phyloP scores from a whole-genome alignment of 257 asterid genomes.

The Ajuga chamaepitys region DNA sequence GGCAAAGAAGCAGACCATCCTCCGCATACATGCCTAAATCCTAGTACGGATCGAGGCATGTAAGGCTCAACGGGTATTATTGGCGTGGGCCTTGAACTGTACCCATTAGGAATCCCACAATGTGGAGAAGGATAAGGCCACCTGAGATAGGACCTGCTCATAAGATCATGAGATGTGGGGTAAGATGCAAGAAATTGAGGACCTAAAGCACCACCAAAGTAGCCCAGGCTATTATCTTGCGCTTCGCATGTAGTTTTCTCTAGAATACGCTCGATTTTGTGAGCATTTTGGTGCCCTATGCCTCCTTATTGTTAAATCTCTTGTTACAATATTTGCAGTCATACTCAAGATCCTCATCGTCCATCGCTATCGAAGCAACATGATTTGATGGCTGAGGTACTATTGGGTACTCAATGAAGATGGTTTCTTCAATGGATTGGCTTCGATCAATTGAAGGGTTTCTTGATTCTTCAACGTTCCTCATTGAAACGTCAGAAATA shows the following conservation, averaged over 20 bases:
- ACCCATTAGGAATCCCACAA: no score
- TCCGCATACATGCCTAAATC: no score
- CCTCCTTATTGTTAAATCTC: slow-evolving; percentile 10
- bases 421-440: no score
- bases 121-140: background rate
- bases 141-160: background rate
- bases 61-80: no score
- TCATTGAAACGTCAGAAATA: background rate
- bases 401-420: no score
- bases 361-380: background rate
- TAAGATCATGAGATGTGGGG: background rate
- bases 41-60: no score
- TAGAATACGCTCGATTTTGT: slow-evolving; percentile 3
- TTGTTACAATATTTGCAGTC: slow-evolving; percentile 1
- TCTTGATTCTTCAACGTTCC: background rate
- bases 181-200: background rate
- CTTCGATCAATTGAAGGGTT: no score
- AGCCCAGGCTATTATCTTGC: background rate
- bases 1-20: no score
- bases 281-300: slow-evolving; percentile 12
- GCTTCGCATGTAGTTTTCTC: background rate
- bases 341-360: background rate
- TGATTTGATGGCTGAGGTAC: no score
- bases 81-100: no score
- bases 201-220: background rate